Evolutionary conservation across 2,329 filamentous ascomycete species (phyloP).

Genomic region (Colletotrichum aenigma): DNA sequence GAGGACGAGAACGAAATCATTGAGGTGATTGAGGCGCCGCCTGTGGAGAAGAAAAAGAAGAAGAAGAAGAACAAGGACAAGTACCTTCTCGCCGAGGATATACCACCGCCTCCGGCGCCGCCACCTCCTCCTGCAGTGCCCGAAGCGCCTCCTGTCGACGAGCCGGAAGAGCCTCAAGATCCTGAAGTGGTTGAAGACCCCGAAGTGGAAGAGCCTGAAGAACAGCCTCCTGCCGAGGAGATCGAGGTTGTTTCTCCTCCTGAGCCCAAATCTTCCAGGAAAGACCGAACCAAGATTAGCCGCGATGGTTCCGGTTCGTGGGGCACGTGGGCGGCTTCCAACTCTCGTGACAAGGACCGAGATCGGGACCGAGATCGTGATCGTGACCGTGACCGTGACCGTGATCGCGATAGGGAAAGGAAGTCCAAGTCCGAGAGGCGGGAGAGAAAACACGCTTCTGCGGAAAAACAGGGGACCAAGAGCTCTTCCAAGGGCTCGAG

Average conservation of each 20-base stretch:
- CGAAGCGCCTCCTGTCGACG: constrained; percentile 41
- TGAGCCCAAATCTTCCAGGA: constrained; percentile 67
- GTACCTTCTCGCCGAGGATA: constrained; percentile 32
- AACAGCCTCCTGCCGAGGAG: neutral
- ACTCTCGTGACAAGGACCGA: constrained; percentile 49
- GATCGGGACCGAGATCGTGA: constrained; percentile 53
- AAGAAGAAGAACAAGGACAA: constrained; percentile 44
- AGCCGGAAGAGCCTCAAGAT: neutral
- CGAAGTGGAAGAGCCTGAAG: neutral
- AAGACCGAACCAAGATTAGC: constrained; percentile 77
- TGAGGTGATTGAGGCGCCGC: constrained; percentile 55
- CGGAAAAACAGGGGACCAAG: constrained; percentile 65
- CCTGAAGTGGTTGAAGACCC: neutral
- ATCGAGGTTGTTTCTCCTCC: constrained; percentile 43
- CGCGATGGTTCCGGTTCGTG: constrained; percentile 73
- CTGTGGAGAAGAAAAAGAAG: constrained; percentile 49
- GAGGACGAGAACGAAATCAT: constrained; percentile 55
- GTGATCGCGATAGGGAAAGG: constrained; percentile 10
- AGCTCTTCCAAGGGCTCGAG: constrained; percentile 70
- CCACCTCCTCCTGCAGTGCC: constrained; percentile 52
- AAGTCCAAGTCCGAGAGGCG: constrained; percentile 68
- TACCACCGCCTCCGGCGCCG: constrained; percentile 37
- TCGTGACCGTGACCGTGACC: constrained; percentile 30
- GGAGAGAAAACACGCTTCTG: constrained; percentile 46
- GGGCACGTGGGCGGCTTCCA: constrained; percentile 72